Base-by-base conservation (phyloP, 2,329 filamentous ascomycete genomes). In the Fusarium guadeloupense region DNA sequence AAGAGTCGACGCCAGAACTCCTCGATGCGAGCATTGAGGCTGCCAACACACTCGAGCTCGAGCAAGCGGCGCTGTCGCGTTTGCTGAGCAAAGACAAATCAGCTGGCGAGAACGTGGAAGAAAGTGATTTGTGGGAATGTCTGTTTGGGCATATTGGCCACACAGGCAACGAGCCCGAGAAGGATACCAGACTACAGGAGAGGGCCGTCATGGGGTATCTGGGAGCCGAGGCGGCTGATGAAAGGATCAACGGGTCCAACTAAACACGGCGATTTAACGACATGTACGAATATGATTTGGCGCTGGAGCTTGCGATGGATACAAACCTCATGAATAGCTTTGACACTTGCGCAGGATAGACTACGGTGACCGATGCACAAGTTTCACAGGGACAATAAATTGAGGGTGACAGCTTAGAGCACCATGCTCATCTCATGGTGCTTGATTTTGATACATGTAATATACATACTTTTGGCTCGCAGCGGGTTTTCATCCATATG, bases 111-210 rank as follows among this genome's bases (percentile, higher is more conserved):
- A 80, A 91, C 52, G 91, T 98, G 4, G 83, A 86, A 38, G 85
- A 89, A 61, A 84, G 87, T 12, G 94, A 97, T 73, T 72, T 98
- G 37, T 97, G 93, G 94, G 85, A 87, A 61, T 98, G 94, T 75
- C 77, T 97, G 2, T 97, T 97, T 80, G 90, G 91, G 1, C 76
- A 79, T 42, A 81, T 81, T 14, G 71, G 72, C 30, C 75, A 73
- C 19, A 61, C 35, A n/a, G 55, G 70, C 72, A 30, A 67, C 19
- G 50, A 45, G 30, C 49, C 49, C 5, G 54, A 62, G 47, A 47
- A 52, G 5, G 73, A 75, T 26, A 71, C 64, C 4, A 66, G 69
- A 12, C 31, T 72, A 13, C 69, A 74, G 21, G 74, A 77, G 42
- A 67, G 71, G 38, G 74, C 71, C 1, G 75, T 78, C 14, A 74